These are phyloP conservation scores for Lactarius sp. DNA, from an alignment of 768 basidiomycete species.

Conservation along the genomic window DNA sequence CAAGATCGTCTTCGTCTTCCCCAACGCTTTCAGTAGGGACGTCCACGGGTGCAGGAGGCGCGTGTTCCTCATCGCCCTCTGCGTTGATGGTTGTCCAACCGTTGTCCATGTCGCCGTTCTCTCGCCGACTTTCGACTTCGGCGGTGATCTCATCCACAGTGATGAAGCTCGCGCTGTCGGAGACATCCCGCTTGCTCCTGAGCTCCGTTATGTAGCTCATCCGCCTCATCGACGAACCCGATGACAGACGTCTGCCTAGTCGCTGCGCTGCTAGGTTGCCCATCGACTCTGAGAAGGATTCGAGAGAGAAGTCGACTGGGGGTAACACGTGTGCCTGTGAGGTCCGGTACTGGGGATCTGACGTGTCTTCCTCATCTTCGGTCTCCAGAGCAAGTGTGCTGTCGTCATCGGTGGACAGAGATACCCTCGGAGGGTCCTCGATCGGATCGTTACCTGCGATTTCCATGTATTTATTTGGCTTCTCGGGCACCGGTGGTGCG, in stretches of 20 bases:
- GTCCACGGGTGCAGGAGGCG: constrained; percentile 30
- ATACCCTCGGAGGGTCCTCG: constrained; percentile 61
- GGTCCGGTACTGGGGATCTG: constrained; percentile 27
- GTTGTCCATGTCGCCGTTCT: constrained; percentile 46
- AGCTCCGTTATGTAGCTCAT: constrained; percentile 81
- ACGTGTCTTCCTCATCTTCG: constrained; percentile 39
- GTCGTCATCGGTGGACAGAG: constrained; percentile 71
- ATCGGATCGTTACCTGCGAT: constrained; percentile 30
- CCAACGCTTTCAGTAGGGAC: constrained; percentile 42
- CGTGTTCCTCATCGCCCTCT: constrained; percentile 39
- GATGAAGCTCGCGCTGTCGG: constrained; percentile 86
- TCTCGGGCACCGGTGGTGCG: constrained; percentile 31
- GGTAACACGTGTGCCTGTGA: constrained; percentile 60
- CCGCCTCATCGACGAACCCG: constrained; percentile 48
- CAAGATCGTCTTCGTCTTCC: constrained; percentile 41
- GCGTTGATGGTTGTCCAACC: constrained; percentile 74
- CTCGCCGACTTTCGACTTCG: constrained; percentile 76
- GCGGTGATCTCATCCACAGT: constrained; percentile 99
- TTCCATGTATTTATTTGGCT: constrained; percentile 17
- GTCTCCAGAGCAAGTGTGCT: constrained; percentile 56
- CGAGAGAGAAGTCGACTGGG: constrained; percentile 71
- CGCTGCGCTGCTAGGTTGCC: constrained; percentile 43
- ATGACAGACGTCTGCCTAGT: constrained; percentile 37
- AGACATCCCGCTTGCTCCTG: constrained; percentile 74
- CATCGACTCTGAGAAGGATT: constrained; percentile 77